Percentiles rank a stretch among this genome's conserved stretches.
Evolutionary conservation across 257 asterid species (phyloP).

Genomic region (Scutellaria galericulata): DNA sequence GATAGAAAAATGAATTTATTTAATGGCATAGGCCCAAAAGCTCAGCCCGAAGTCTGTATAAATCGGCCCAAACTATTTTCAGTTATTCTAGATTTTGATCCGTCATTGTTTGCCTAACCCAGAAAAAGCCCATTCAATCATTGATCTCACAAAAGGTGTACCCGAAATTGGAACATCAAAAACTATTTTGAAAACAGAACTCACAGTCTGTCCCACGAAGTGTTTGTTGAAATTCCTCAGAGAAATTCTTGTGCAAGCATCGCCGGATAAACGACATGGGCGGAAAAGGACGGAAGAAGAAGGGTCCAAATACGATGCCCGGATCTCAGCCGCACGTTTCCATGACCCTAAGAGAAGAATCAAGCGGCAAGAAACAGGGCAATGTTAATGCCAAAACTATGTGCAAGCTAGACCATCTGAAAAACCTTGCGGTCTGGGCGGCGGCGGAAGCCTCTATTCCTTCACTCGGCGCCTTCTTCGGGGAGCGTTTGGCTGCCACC

Average conservation of each 20-base stretch:
- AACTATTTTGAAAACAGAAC: too few species aligned
- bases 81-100: too few species aligned
- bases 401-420: conserved; percentile 70
- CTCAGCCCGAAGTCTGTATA: too few species aligned
- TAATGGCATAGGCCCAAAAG: too few species aligned
- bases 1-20: too few species aligned
- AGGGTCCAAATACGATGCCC: conserved; percentile 28
- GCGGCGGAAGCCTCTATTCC: conserved; percentile 52
- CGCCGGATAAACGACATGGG: conserved; percentile 25
- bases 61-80: too few species aligned
- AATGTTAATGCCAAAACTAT: conserved; percentile 58
- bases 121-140: background rate
- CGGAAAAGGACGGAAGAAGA: conserved; percentile 39
- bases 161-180: background rate
- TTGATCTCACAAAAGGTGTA: too few species aligned
- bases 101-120: too few species aligned
- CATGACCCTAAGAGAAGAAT: conserved; percentile 53
- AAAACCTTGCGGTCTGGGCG: conserved; percentile 66
- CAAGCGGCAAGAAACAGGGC: conserved; percentile 52
- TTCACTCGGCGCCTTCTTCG: conserved; percentile 66
- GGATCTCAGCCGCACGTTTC: conserved; percentile 38
- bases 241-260: conserved; percentile 17
- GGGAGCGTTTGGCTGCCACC: conserved; percentile 67
- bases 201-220: background rate
- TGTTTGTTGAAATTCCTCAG: conserved; percentile 32